phyloP scores from a whole-genome alignment of 2,329 filamentous ascomycete genomes.

The Aschersonia sp. region DNA sequence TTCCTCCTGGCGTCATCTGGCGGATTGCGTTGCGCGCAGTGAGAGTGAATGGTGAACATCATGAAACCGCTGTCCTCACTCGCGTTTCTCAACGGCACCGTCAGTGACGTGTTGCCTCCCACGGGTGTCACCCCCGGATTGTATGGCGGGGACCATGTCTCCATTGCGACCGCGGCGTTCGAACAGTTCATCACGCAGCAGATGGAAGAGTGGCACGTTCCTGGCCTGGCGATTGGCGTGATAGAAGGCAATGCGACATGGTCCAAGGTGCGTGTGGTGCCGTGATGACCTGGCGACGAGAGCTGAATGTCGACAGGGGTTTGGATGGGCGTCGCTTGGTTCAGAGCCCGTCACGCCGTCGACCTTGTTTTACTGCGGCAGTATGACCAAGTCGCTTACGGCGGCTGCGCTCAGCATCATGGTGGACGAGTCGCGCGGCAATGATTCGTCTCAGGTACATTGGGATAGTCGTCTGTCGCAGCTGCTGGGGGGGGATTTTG shows the following conservation, averaged over 20 bases:
- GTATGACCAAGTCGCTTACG: conserved; percentile 38
- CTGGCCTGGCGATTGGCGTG: conserved; percentile 25
- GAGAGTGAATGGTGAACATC: no score
- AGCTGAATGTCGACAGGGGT: conserved; percentile 16
- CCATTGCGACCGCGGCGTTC: conserved; percentile 5
- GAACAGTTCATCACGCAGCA: conserved; percentile 11
- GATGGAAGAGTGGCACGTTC: conserved; percentile 19
- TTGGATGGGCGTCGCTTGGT: conserved; percentile 22
- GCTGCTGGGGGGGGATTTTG: conserved; percentile 31
- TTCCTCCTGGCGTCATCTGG: no score
- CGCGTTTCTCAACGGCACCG: no score
- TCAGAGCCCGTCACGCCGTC: conserved; percentile 22
- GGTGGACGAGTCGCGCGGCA: conserved; percentile 15
- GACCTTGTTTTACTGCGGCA: conserved; percentile 37
- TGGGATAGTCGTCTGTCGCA: conserved; percentile 29
- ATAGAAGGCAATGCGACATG: conserved; percentile 21
- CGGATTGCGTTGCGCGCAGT: no score
- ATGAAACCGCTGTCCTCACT: no score
- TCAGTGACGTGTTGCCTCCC: no score
- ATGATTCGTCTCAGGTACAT: conserved; percentile 23
- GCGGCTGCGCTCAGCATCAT: conserved; percentile 32
- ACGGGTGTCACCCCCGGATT: background rate
- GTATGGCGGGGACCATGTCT: conserved; percentile 4
- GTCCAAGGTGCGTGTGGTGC: conserved; percentile 12
- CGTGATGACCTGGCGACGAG: background rate